phyloP scores from a whole-genome alignment of 345 rosid species.

The Adansonia digitata region DNA sequence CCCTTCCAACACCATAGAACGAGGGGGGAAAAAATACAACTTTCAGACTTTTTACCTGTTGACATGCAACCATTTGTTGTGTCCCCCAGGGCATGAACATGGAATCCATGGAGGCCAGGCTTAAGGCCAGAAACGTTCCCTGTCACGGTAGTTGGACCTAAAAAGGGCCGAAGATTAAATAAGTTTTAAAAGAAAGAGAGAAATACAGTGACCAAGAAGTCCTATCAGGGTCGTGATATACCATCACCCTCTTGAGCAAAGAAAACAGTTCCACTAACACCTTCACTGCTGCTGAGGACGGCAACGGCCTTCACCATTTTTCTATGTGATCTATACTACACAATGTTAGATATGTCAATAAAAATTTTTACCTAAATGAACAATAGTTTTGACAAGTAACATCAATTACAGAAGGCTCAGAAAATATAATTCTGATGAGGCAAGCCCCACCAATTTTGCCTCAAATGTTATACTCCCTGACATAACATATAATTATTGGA shows the following conservation, averaged over 20 bases:
- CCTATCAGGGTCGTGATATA: slow-evolving; percentile 13
- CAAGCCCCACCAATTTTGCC: too few species aligned
- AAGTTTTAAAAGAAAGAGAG: not conserved
- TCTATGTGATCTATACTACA: slow-evolving; percentile 60
- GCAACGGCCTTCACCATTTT: slow-evolving; percentile 87
- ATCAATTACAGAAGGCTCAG: not conserved
- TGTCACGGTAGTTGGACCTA: slow-evolving; percentile 70
- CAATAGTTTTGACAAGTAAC: not conserved
- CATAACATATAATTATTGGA: too few species aligned
- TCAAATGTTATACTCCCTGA: too few species aligned
- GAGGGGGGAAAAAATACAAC: not conserved
- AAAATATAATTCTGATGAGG: not conserved
- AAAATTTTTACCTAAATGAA: not conserved
- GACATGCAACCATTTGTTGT: slow-evolving; percentile 99
- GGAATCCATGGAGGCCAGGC: slow-evolving; percentile 96
- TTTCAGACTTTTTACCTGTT: slow-evolving; percentile 51
- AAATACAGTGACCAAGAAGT: not conserved
- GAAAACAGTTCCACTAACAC: slow-evolving; percentile 67
- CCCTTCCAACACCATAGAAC: not conserved
- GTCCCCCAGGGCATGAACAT: slow-evolving; percentile 96
- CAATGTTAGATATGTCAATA: slow-evolving; percentile 1
- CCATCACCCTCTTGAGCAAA: slow-evolving; percentile 87
- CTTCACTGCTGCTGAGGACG: slow-evolving; percentile 64
- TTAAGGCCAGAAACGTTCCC: slow-evolving; percentile 82
- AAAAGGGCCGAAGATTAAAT: not conserved